A percentile compares a stretch with the other conserved stretches of the same genome.
Conservation (phyloP, 768 basidiomycete genomes). For the Panus rudis region DNA sequence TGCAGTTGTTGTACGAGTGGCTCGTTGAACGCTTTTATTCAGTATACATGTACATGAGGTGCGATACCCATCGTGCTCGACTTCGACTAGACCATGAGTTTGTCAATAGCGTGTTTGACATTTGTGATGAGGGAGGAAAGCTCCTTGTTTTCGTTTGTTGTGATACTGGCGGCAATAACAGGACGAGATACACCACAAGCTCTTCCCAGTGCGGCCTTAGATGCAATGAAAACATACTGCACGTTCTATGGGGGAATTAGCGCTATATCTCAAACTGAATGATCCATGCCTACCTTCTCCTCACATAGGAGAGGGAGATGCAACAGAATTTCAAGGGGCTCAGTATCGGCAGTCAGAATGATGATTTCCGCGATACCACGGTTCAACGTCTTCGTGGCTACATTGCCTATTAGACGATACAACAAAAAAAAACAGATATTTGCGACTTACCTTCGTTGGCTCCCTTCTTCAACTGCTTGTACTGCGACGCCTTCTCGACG, state of each 20-base stretch:
- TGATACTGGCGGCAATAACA: conserved; percentile 92
- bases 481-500: conserved; percentile 91
- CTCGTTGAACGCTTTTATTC: too few species aligned
- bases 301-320: conserved; percentile 97
- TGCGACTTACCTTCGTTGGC: conserved; percentile 85
- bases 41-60: too few species aligned
- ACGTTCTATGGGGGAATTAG: conserved; percentile 62
- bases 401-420: not conserved
- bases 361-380: conserved; percentile 98
- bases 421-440: not conserved
- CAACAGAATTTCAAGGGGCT: conserved; percentile 94
- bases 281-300: conserved; percentile 66
- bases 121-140: conserved; percentile 82
- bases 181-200: conserved; percentile 94
- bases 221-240: conserved; percentile 91
- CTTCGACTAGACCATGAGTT: conserved; percentile 46
- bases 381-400: conserved; percentile 96
- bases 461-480: conserved; percentile 98
- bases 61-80: too few species aligned
- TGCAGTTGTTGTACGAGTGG: too few species aligned
- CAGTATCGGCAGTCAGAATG: conserved; percentile 92
- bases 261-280: not conserved
- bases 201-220: conserved; percentile 91
- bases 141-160: conserved; percentile 93
- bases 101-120: conserved; percentile 80